Evolutionary conservation across 371 early-diverging fungal species (phyloP).

Genomic region (Dichotomocladium elegans): DNA sequence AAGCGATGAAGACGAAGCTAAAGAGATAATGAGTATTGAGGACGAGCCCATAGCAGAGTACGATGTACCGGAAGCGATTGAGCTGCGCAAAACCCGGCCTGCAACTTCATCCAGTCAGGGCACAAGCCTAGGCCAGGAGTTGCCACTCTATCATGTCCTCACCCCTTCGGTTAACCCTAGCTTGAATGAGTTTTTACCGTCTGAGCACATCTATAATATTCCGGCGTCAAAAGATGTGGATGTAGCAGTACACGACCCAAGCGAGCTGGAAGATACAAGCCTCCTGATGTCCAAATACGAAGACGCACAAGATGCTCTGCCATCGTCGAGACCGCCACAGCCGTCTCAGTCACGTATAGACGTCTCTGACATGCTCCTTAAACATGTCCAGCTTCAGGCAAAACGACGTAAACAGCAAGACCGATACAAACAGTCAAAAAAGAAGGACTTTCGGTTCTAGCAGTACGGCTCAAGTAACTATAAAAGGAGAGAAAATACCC

Average conservation of each 20-base stretch:
- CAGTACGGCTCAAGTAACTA: no score
- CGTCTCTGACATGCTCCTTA: constrained; percentile 85
- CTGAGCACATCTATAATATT: constrained; percentile 85
- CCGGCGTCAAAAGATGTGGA: constrained; percentile 56
- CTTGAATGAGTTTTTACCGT: constrained; percentile 87
- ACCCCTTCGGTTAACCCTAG: no score
- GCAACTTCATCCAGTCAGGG: constrained; percentile 81
- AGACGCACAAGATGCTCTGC: constrained; percentile 49
- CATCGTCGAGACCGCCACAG: constrained; percentile 53
- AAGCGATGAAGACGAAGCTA: background rate
- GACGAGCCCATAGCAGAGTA: background rate
- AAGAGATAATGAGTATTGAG: background rate
- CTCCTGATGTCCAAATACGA: constrained; percentile 63
- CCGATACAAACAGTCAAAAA: constrained; percentile 44
- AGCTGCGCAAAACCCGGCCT: constrained; percentile 69
- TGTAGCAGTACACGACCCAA: constrained; percentile 64
- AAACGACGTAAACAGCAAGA: constrained; percentile 65
- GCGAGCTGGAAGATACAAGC: constrained; percentile 69
- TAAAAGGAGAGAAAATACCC: no score
- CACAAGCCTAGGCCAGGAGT: constrained; percentile 67
- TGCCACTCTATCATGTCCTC: no score
- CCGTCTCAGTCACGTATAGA: no score
- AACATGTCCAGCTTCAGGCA: constrained; percentile 65
- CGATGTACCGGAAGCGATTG: constrained; percentile 88
- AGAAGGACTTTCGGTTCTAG: constrained; percentile 23